These are phyloP conservation scores for Capsicum pubescens DNA, from an alignment of 257 asterid genomes.

Conservation along the genomic window DNA sequence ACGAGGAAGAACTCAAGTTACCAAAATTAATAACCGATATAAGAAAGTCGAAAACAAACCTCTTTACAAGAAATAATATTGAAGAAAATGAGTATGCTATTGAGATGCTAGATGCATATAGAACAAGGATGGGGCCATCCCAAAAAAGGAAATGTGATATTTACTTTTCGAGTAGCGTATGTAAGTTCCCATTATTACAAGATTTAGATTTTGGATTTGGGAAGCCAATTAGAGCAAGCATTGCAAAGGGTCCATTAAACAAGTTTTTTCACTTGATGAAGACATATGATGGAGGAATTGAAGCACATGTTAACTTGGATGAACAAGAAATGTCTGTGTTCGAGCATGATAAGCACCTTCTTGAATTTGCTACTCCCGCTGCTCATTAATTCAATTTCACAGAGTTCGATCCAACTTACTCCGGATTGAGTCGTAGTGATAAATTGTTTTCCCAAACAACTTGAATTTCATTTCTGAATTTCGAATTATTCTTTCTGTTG, in stretches of 20 bases:
- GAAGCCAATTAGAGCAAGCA: neutral
- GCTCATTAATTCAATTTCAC: too few species aligned
- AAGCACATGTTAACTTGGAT: neutral
- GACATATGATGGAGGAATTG: neutral
- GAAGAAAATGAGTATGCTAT: neutral
- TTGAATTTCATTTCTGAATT: too few species aligned
- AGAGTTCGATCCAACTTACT: too few species aligned
- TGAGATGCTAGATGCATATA: neutral
- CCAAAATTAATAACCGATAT: too few species aligned
- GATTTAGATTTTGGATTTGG: constrained; percentile 31
- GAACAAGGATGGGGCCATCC: neutral
- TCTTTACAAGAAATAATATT: neutral
- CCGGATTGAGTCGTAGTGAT: too few species aligned
- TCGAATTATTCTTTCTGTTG: too few species aligned
- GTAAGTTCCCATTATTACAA: neutral
- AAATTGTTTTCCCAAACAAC: too few species aligned
- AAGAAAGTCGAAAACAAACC: neutral
- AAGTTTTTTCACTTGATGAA: neutral
- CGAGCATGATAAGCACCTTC: neutral
- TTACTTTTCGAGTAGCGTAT: neutral
- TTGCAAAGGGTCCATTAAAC: neutral
- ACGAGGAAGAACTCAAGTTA: too few species aligned
- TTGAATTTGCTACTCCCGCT: neutral
- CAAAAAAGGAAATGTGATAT: neutral
- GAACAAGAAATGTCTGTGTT: neutral